A percentile compares a stretch with the other conserved stretches of the same genome.
Evolutionary conservation across 345 rosid genomes (phyloP).

Genomic region (Gossypium thurberi): DNA sequence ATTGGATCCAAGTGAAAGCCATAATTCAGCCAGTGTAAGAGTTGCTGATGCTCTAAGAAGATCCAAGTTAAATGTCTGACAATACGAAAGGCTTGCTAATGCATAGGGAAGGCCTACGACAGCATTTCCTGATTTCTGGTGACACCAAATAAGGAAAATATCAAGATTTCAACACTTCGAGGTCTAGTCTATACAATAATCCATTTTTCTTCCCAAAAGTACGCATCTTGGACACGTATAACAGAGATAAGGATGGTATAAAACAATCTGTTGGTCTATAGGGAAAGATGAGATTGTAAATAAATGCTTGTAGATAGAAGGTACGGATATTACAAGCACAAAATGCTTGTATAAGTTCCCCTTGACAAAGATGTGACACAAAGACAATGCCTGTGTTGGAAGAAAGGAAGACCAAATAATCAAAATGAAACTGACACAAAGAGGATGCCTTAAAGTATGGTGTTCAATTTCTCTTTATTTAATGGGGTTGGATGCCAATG

Average conservation of each 20-base stretch:
- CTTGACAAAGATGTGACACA: neutral
- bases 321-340: neutral
- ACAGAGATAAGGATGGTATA: neutral
- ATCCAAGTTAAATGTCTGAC: constrained; percentile 91
- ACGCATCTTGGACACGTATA: neutral
- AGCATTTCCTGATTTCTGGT: constrained; percentile 92
- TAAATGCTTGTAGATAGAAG: neutral
- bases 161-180: neutral
- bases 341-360: constrained; percentile 1
- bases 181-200: neutral
- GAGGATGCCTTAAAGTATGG: neutral
- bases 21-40: constrained; percentile 84
- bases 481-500: neutral
- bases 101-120: constrained; percentile 93
- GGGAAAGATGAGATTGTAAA: neutral
- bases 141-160: constrained; percentile 13
- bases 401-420: constrained; percentile 5
- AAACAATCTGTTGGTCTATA: neutral
- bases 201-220: neutral
- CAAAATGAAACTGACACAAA: neutral
- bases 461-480: neutral
- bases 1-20: constrained; percentile 75
- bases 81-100: constrained; percentile 87
- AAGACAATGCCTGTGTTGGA: neutral
- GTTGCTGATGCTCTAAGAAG: constrained; percentile 95